Evolutionary conservation across 352 stramenopile species (phyloP), one percentile per base, ranked within the genome.

Genomic region (Halophytophthora batemanensis): DNA sequence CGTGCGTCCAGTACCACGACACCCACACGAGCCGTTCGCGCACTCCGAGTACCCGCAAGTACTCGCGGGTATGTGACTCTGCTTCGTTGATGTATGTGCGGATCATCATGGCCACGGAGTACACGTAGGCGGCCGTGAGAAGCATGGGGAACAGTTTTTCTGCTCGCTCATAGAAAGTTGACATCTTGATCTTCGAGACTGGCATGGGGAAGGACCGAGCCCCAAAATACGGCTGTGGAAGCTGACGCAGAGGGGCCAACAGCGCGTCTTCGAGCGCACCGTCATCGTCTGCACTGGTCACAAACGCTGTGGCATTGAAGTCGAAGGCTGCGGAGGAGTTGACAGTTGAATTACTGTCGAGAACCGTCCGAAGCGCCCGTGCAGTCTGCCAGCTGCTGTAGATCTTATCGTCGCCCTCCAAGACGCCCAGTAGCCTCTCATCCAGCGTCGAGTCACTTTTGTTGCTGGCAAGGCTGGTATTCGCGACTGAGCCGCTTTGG

Each of bases 1-100:
- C 61, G 48, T 80, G 76, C 29, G 64, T 75, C 37, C 64, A 25
- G 36, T 67, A 78, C 72, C 72, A 83, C 2, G 69, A 76, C 8
- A 66, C 49, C 25, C 71, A 51, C 39, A 76, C 64, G 31, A 50
- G 58, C 19, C 61, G 61, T 23, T 75, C 61, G 21, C 56, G 61
- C 2, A 81, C 54, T 1, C 69, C 66, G 7, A 75, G 49, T 1
- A 73, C 64, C n/a, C 59, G 68, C 34, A 79, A 55, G 18, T 70
- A 51, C 22, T 72, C 63, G 0, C 66, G 59, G 22, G 53, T 53
- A 10, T 53, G 64, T 1, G 63, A 67, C 46, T 77, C 60, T 18
- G 54, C 56, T 49, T 81, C 71, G 3, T 52, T 38, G 36, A 76
- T 58, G n/a, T 74, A 37, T 1, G 53, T 62, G 3, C 50, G 35